A percentile compares a stretch with the other conserved stretches of the same genome.
Conservation (phyloP, 2,329 filamentous ascomycete genomes). For the Exophiala aquamarina region DNA sequence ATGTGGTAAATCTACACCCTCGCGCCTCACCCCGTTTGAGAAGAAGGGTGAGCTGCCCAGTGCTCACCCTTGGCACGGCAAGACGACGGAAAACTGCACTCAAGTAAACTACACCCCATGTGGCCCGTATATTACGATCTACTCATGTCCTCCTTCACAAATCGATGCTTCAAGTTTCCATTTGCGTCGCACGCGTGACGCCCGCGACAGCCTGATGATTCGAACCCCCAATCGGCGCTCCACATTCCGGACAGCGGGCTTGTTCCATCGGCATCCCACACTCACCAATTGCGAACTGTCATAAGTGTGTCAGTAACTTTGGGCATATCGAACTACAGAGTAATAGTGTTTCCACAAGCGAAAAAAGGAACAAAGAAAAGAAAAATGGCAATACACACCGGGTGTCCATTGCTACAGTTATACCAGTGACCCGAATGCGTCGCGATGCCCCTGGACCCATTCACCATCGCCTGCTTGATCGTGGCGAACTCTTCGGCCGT, state of each 20-base stretch:
- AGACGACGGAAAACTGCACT: not conserved
- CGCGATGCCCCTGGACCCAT: slow-evolving; percentile 46
- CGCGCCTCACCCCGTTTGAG: too few species aligned
- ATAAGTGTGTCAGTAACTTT: not conserved
- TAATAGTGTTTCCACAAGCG: not conserved
- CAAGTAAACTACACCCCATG: not conserved
- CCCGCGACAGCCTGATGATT: slow-evolving; percentile 18
- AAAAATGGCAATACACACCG: slow-evolving; percentile 26
- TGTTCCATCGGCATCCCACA: slow-evolving; percentile 34
- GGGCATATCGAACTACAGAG: not conserved
- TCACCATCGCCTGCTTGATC: slow-evolving; percentile 54
- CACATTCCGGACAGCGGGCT: slow-evolving; percentile 32
- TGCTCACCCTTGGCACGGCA: too few species aligned
- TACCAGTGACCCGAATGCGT: slow-evolving; percentile 61
- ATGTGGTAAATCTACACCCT: too few species aligned
- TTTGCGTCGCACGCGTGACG: not conserved
- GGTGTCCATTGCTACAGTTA: slow-evolving; percentile 56
- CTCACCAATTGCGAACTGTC: slow-evolving; percentile 32
- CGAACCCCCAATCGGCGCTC: slow-evolving; percentile 27
- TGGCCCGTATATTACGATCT: not conserved
- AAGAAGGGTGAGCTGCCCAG: too few species aligned
- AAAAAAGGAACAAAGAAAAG: not conserved
- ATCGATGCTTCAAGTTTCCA: not conserved
- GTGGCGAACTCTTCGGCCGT: slow-evolving; percentile 43
- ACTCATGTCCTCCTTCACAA: not conserved